Evolutionary conservation across 2,329 filamentous ascomycete species (phyloP), one percentile per base, ranked within the genome.

Genomic region (Penicillium sp.): DNA sequence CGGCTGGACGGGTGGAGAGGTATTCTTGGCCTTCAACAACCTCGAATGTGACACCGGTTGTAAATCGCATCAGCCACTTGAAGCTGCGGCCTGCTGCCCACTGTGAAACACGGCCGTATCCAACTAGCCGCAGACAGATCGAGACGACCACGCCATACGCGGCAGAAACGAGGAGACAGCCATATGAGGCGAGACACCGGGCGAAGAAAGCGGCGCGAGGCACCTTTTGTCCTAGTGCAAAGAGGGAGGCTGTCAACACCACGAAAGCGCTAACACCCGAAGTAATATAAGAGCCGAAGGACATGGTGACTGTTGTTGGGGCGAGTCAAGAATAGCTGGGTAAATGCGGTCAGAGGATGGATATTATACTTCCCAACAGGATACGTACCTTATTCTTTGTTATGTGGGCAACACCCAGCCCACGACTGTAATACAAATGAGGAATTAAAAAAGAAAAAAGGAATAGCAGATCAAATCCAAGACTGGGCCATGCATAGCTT

Each of bases 61-160:
- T 82, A 43, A 82, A 73, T 64, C 81, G 81, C 88, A 96, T 95
- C 63, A 83, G 72, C 77, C 84, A 89, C 73, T 92, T 89, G 82
- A 96, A 97, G 61, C 82, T 76, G 58, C 91, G 85, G 8, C 80
- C 94, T 10, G 85, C 85, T 37, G 90, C 85, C 90, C 91, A 97
- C 80, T 97, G 94, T 28, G 89, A 84, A 61, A 91, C 84, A 53
- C 88, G 86, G 57, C 86, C 86, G 66, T 88, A 84, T 57, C 91
- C 91, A 46, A 86, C 65, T 16, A 89, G 66, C 44, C 88, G 86
- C 60, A 97, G 82, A 56, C 84, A 67, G 58, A 92, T 82, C 42
- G 89, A 91, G 28, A 86, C 86, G 44, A 90, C 58, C 56, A 90
- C 89, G 57, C 92, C 94, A 75, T 90, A 95, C 65, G 80, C 73